Evolutionary conservation across 2,329 filamentous ascomycete genomes (phyloP).

Genomic region (Fusarium fracticaudum): DNA sequence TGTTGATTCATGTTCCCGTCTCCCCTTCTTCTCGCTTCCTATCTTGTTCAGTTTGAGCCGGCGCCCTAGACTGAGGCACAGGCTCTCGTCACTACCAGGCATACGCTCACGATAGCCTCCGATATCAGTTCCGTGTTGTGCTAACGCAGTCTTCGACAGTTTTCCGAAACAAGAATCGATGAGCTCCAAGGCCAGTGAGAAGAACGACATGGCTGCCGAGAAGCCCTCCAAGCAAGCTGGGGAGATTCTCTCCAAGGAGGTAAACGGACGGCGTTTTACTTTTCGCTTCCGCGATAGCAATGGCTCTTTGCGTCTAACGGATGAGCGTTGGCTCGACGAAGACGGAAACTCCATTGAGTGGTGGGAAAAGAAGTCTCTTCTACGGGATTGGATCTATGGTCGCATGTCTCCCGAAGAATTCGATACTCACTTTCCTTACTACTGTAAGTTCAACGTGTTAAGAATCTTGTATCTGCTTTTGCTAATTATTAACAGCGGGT

Average conservation of each 20-base stretch:
- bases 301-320: not conserved
- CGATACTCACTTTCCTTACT: not conserved
- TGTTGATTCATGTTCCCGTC: too few species aligned
- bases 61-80: too few species aligned
- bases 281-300: not conserved
- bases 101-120: too few species aligned
- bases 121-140: rapidly evolving
- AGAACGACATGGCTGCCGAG: not conserved
- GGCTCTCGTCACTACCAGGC: not conserved
- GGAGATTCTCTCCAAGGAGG: not conserved
- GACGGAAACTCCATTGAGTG: not conserved
- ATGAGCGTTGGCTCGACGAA: not conserved
- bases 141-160: not conserved
- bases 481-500: not conserved
- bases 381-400: not conserved
- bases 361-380: not conserved
- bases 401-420: not conserved
- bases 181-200: not conserved
- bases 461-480: rapidly evolving
- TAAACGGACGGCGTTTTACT: not conserved
- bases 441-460: not conserved
- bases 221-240: rapidly evolving
- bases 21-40: not conserved
- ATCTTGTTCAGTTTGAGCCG: not conserved
- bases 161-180: not conserved